phyloP scores from a whole-genome alignment of 495 filamentous ascomycete genomes.

The Lasiosphaeris hirsuta region DNA sequence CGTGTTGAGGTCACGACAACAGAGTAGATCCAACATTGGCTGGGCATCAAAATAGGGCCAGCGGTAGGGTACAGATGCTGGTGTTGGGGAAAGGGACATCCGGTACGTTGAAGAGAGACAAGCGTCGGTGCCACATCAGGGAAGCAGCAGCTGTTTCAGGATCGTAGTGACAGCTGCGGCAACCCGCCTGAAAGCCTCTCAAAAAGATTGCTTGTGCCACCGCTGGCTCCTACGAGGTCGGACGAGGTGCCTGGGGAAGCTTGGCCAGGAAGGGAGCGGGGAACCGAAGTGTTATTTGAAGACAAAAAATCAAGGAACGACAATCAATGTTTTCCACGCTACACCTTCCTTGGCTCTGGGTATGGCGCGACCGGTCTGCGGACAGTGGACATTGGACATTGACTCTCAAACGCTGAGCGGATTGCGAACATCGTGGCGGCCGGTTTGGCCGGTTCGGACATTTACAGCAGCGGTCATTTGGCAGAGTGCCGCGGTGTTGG shows the following conservation, averaged over 20 bases:
- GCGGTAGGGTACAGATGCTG: conserved; percentile 13
- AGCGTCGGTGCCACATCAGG: conserved; percentile 5
- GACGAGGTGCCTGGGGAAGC: not conserved
- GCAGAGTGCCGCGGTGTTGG: conserved; percentile 2
- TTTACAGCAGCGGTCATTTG: not conserved
- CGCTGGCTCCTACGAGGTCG: no score
- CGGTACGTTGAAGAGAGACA: not conserved
- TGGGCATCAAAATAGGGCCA: conserved; percentile 11
- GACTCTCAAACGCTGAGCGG: not conserved
- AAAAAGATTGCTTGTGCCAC: not conserved
- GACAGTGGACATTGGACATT: not conserved
- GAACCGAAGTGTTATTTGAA: no score
- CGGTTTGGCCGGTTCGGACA: not conserved
- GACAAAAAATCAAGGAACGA: no score
- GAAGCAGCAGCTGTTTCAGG: conserved; percentile 13
- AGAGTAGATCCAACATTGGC: conserved; percentile 12
- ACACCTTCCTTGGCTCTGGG: no score
- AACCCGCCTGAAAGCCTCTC: not conserved
- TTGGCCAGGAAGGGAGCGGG: no score
- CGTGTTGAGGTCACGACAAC: conserved; percentile 3
- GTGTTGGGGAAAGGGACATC: not conserved
- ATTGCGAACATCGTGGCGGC: no score
- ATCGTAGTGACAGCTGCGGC: not conserved
- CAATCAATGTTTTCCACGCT: no score
- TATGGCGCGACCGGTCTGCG: not conserved